phyloP scores from a whole-genome alignment of 139 green algal species.

The Yamagishiella unicocca region DNA sequence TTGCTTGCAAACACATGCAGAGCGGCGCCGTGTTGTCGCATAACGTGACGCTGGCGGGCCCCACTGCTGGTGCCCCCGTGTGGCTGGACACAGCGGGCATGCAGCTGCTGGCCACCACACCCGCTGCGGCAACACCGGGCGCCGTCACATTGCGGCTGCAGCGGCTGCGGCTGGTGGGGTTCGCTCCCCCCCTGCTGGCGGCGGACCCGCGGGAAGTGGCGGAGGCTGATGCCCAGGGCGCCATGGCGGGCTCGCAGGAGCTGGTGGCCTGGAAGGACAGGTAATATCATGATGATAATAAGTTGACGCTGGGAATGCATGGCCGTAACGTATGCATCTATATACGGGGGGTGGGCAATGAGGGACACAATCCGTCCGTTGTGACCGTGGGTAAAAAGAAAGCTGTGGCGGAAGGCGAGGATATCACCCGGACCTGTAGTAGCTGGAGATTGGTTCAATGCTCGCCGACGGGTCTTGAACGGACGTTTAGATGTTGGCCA shows the following conservation, averaged over 20 bases:
- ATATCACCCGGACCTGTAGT: too few relatives aligned
- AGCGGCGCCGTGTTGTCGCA: background rate
- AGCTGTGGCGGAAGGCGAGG: too few relatives aligned
- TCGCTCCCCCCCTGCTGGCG: too few relatives aligned
- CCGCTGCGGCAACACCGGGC: background rate
- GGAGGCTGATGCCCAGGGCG: background rate
- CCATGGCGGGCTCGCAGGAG: background rate
- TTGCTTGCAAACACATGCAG: background rate
- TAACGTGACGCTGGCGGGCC: slow-evolving; percentile 5
- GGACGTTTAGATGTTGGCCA: too few relatives aligned
- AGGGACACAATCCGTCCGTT: too few relatives aligned
- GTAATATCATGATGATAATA: too few relatives aligned
- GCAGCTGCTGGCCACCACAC: background rate
- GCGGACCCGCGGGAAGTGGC: background rate
- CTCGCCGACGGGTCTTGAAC: too few relatives aligned
- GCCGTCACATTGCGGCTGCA: background rate
- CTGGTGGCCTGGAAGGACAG: background rate
- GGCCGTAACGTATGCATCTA: too few relatives aligned
- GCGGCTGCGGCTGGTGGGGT: background rate
- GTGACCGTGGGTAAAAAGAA: background rate
- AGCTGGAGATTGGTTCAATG: too few relatives aligned
- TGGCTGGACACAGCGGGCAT: background rate
- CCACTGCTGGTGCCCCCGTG: background rate
- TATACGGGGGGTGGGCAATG: too few relatives aligned
- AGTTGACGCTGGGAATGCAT: too few relatives aligned